phyloP scores from a whole-genome alignment of 257 asterid genomes.

The Verbena officinalis region DNA sequence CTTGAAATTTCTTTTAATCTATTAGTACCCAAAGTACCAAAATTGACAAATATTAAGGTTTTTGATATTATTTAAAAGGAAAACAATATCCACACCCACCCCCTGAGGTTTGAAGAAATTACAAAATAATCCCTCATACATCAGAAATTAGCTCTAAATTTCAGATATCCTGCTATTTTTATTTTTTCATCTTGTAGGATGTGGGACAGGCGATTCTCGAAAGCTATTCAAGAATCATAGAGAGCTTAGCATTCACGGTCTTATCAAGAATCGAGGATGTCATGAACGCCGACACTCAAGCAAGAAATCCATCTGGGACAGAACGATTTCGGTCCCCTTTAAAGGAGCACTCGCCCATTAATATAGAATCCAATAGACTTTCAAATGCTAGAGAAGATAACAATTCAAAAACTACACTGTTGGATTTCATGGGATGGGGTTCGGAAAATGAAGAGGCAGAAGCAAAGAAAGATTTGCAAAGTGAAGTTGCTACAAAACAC shows the following conservation, averaged over 20 bases:
- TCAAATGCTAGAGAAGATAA: constrained; percentile 38
- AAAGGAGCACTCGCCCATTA: constrained; percentile 1
- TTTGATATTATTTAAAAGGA: too few relatives aligned
- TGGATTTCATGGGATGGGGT: constrained; percentile 65
- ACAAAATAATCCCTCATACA: too few relatives aligned
- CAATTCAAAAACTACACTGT: constrained; percentile 37
- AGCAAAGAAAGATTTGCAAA: constrained; percentile 37
- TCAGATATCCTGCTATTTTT: neutral
- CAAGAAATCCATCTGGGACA: constrained; percentile 30
- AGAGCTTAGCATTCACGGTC: constrained; percentile 58
- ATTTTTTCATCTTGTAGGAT: constrained; percentile 38
- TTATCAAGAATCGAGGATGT: constrained; percentile 61
- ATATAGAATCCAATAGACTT: constrained; percentile 6
- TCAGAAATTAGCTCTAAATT: neutral
- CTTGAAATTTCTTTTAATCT: neutral
- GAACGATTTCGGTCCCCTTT: constrained; percentile 21
- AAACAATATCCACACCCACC: too few relatives aligned
- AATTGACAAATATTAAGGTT: too few relatives aligned
- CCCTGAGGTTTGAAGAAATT: too few relatives aligned
- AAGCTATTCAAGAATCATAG: constrained; percentile 67
- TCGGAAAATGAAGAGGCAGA: constrained; percentile 38
- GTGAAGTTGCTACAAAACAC: constrained; percentile 23
- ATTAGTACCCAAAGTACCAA: too few relatives aligned
- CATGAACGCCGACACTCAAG: constrained; percentile 39
- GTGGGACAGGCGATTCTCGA: constrained; percentile 65